These are phyloP conservation scores for Fusarium oxysporum DNA, from an alignment of 2,329 filamentous ascomycete genomes.

Conservation along the genomic window DNA sequence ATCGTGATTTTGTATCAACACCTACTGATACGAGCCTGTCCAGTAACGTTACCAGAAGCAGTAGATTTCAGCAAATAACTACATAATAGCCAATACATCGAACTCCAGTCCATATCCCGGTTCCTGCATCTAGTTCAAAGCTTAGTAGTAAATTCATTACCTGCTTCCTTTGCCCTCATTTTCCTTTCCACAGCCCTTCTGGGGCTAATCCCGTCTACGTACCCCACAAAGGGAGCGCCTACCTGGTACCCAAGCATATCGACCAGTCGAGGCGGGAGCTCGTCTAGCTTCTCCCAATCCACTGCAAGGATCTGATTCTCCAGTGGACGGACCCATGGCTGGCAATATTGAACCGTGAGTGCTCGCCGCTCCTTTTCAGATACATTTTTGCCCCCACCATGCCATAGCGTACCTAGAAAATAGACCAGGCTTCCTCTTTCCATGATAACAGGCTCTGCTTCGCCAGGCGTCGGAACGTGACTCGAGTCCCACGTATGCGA, in stretches of 20 bases:
- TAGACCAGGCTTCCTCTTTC: neutral
- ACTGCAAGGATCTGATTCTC: neutral
- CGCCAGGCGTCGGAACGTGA: rapidly evolving
- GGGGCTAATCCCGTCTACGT: neutral
- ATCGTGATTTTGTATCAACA: too few species aligned
- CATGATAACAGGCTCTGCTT: neutral
- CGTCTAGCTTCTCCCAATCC: neutral
- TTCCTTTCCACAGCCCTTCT: neutral
- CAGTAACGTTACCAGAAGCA: too few species aligned
- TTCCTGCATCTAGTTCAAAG: neutral
- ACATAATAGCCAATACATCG: too few species aligned
- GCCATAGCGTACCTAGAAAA: neutral
- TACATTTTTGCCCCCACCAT: neutral
- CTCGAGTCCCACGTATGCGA: neutral
- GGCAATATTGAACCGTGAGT: neutral
- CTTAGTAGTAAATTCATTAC: rapidly evolving
- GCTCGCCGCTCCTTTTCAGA: neutral
- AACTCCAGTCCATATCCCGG: too few species aligned
- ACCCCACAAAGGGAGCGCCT: neutral
- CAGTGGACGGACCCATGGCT: neutral
- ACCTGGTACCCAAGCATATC: neutral
- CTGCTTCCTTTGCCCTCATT: neutral
- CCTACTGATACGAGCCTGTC: too few species aligned
- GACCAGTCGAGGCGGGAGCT: rapidly evolving
- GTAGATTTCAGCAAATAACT: too few species aligned